These are phyloP conservation scores for Phytophthora melonis DNA, from an alignment of 352 stramenopile genomes.

Conservation along the genomic window DNA sequence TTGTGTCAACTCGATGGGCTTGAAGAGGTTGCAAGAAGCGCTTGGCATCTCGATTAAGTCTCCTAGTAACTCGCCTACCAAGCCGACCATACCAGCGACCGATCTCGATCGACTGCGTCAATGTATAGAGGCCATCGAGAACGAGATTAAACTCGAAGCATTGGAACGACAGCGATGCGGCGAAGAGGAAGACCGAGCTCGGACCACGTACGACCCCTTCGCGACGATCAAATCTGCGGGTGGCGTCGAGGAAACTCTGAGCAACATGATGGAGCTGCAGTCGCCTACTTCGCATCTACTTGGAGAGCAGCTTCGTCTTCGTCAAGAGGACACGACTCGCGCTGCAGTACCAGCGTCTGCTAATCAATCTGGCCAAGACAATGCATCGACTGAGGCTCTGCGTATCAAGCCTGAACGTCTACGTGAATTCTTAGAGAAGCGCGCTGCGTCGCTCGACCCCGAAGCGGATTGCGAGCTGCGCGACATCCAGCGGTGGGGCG, in stretches of 20 bases:
- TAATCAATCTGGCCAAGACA: slow-evolving; percentile 1
- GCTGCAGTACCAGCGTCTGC: neutral
- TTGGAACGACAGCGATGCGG: slow-evolving; percentile 21
- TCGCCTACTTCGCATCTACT: slow-evolving; percentile 35
- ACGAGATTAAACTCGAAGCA: slow-evolving; percentile 49
- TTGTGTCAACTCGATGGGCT: slow-evolving; percentile 7
- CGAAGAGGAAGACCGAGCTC: slow-evolving; percentile 26
- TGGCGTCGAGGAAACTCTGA: slow-evolving; percentile 61
- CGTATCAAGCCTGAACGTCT: slow-evolving; percentile 50
- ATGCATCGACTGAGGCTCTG: slow-evolving; percentile 13
- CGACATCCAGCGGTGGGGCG: slow-evolving; percentile 31
- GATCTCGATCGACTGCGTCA: slow-evolving; percentile 26
- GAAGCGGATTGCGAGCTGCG: slow-evolving; percentile 45
- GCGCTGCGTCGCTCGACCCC: slow-evolving; percentile 38
- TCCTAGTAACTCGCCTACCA: neutral
- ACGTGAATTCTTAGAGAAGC: slow-evolving; percentile 45
- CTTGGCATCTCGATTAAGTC: neutral
- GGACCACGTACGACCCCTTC: slow-evolving; percentile 64
- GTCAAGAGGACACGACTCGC: slow-evolving; percentile 57
- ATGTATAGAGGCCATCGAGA: slow-evolving; percentile 51
- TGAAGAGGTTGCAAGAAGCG: slow-evolving; percentile 13
- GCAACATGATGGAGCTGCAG: slow-evolving; percentile 40
- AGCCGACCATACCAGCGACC: slow-evolving; percentile 3
- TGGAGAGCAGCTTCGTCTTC: slow-evolving; percentile 54
- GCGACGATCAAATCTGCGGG: slow-evolving; percentile 58